Conservation (phyloP, 495 filamentous ascomycete genomes). For the Xylaria castorea region DNA sequence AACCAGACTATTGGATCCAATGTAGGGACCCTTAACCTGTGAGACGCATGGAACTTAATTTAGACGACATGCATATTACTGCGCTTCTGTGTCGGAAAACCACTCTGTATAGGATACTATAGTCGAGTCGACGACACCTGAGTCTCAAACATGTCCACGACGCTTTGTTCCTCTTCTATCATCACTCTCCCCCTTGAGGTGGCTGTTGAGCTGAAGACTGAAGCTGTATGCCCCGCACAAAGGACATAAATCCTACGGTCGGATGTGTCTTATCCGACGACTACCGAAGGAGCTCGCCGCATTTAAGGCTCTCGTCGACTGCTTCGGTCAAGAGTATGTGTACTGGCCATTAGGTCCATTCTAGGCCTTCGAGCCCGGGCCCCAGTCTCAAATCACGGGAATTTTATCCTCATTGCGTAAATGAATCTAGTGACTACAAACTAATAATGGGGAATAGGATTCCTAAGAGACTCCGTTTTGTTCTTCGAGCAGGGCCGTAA, state of each 20-base stretch:
- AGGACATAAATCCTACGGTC: background rate
- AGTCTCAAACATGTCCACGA: background rate
- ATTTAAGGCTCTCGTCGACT: background rate
- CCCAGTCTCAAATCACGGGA: background rate
- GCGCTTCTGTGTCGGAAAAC: background rate
- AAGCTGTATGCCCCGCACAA: background rate
- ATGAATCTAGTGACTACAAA: background rate
- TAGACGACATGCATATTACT: conserved; percentile 19
- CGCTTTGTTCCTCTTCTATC: background rate
- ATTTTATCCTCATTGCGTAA: background rate
- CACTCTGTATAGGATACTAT: background rate
- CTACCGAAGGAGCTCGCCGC: background rate
- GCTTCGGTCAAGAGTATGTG: background rate
- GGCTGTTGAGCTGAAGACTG: background rate
- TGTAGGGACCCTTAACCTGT: background rate
- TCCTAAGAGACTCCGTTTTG: background rate
- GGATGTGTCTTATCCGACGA: background rate
- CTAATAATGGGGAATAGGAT: background rate
- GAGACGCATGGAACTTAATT: conserved; percentile 21
- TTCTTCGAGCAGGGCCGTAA: background rate
- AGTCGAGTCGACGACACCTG: too few relatives aligned
- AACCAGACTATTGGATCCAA: conserved; percentile 22
- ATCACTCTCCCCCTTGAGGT: background rate
- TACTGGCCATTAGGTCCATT: background rate
- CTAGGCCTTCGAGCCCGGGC: background rate